phyloP scores from a whole-genome alignment of 441 rosid species.

The Croton laevigatus region DNA sequence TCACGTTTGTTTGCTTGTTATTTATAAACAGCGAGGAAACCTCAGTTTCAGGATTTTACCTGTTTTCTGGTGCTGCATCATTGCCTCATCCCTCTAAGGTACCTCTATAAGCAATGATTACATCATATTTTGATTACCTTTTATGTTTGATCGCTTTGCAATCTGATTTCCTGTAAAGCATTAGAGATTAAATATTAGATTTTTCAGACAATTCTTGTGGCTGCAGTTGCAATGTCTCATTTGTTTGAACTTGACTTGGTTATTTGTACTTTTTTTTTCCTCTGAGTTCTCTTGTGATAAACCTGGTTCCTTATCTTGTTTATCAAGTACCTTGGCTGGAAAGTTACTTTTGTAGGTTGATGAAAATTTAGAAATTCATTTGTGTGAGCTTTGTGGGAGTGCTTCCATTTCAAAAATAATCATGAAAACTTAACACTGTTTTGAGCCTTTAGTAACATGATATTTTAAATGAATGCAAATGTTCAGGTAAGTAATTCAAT shows the following conservation, averaged over 20 bases:
- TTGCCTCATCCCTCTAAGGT: constrained; percentile 65
- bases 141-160: not conserved
- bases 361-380: not conserved
- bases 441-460: constrained; percentile 7
- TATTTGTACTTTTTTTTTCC: not conserved
- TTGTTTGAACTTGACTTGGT: not conserved
- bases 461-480: constrained; percentile 20
- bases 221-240: not conserved
- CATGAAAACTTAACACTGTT: not conserved
- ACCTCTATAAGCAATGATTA: constrained; percentile 17
- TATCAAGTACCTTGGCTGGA: not conserved
- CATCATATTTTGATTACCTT: not conserved
- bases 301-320: not conserved
- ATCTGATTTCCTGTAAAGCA: not conserved
- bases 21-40: constrained; percentile 49
- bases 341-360: not conserved
- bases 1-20: constrained; percentile 11
- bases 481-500: constrained; percentile 43
- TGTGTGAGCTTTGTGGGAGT: not conserved
- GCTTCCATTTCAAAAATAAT: constrained; percentile 5
- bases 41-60: constrained; percentile 32
- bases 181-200: not conserved
- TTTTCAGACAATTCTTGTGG: not conserved
- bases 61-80: constrained; percentile 56
- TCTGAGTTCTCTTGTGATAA: not conserved